Conservation (phyloP, 176 grass and related monocot species). For the Stipa capillata region DNA sequence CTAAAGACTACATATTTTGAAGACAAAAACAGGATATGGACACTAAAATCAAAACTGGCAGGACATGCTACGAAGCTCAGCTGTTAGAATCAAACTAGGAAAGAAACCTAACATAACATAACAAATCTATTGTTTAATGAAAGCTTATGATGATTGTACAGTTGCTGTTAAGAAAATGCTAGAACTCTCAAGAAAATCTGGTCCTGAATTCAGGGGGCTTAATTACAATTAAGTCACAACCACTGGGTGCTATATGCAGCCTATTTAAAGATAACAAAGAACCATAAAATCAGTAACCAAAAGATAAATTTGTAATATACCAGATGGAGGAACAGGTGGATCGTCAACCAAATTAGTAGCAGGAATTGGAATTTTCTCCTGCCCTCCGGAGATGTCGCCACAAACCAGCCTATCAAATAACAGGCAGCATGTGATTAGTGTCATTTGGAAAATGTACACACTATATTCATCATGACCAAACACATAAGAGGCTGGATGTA, state of each 20-base stretch:
- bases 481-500: no score
- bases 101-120: not conserved
- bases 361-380: conserved; percentile 79
- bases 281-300: not conserved
- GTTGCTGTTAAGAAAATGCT: no score
- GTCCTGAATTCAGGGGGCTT: no score
- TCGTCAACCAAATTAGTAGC: conserved; percentile 79
- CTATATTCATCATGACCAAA: not conserved
- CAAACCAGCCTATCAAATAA: conserved; percentile 56
- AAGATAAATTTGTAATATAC: conserved; percentile 29
- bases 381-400: conserved; percentile 68
- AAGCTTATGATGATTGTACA: not conserved
- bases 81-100: not conserved
- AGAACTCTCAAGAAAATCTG: no score
- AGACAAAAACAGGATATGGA: not conserved
- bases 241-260: not conserved
- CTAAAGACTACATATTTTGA: not conserved
- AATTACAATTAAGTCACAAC: not conserved
- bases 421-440: not conserved
- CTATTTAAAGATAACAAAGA: conserved; percentile 6
- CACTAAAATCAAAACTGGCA: not conserved
- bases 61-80: not conserved
- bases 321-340: conserved; percentile 59
- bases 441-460: not conserved
- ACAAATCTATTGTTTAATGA: not conserved